Percentiles rank a stretch among this genome's conserved stretches.
Evolutionary conservation across 2,329 filamentous ascomycete genomes (phyloP).

Genomic region (Fusarium sp.): DNA sequence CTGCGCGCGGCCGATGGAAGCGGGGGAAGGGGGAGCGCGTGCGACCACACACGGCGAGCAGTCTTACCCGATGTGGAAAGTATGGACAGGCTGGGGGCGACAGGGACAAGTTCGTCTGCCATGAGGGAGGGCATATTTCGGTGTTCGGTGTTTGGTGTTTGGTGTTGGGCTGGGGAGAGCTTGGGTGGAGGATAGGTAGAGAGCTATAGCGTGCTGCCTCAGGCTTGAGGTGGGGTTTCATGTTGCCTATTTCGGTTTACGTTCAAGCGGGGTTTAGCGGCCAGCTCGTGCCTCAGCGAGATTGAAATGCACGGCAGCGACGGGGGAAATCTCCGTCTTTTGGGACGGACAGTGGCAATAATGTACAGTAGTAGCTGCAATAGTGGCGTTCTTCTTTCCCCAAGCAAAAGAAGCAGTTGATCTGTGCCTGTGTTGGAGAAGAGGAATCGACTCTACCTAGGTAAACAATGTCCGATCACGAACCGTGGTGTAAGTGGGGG

Average conservation of each 20-base stretch:
- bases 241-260: slow-evolving; percentile 23
- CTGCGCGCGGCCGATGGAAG: slow-evolving; percentile 16
- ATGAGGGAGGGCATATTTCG: slow-evolving; percentile 46
- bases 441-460: slow-evolving; percentile 5
- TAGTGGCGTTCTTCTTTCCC: neutral
- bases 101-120: neutral
- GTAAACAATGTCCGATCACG: slow-evolving; percentile 16
- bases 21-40: slow-evolving; percentile 33
- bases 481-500: slow-evolving; percentile 26
- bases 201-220: slow-evolving; percentile 13
- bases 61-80: slow-evolving; percentile 43
- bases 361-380: neutral
- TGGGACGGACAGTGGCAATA: neutral
- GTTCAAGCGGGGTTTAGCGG: slow-evolving; percentile 25
- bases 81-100: slow-evolving; percentile 25
- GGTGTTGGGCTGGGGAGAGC: slow-evolving; percentile 14
- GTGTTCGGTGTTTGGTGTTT: slow-evolving; percentile 43
- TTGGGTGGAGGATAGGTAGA: slow-evolving; percentile 15
- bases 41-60: slow-evolving; percentile 28
- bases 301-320: slow-evolving; percentile 25
- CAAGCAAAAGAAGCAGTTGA: slow-evolving; percentile 3
- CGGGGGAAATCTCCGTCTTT: slow-evolving; percentile 27
- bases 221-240: slow-evolving; percentile 22
- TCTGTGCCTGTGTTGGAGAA: slow-evolving; percentile 18
- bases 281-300: slow-evolving; percentile 8